phyloP scores from a whole-genome alignment of 306 rosid species.

The Sicyos edulis region DNA sequence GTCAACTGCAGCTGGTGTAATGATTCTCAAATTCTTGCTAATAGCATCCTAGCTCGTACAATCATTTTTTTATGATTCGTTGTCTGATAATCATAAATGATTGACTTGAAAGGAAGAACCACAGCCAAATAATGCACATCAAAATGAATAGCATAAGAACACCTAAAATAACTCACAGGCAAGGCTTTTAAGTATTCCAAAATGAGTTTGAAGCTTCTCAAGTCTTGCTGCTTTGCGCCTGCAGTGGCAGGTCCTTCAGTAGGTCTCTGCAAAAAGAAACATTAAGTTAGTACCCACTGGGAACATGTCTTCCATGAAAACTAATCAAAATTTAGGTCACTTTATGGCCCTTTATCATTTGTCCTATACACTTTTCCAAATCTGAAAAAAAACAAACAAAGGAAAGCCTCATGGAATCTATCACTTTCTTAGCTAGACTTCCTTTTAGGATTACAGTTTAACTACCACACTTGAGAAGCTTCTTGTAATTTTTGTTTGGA shows the following conservation, averaged over 20 bases:
- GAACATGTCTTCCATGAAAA: neutral
- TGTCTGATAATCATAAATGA: neutral
- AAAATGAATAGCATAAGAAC: slow-evolving; percentile 16
- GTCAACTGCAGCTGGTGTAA: slow-evolving; percentile 1
- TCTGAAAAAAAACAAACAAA: neutral
- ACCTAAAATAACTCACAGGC: slow-evolving; percentile 53
- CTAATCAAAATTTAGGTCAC: neutral
- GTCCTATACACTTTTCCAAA: neutral
- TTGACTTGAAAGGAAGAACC: slow-evolving; percentile 15
- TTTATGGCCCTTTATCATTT: neutral
- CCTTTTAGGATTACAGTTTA: too few species aligned
- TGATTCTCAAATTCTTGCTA: neutral
- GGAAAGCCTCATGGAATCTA: too few species aligned
- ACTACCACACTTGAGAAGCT: too few species aligned
- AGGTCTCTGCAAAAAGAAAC: slow-evolving; percentile 56
- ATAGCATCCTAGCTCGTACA: neutral
- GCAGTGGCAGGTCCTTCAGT: slow-evolving; percentile 44
- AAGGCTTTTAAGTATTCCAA: slow-evolving; percentile 89
- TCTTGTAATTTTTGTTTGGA: too few species aligned
- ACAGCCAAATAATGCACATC: neutral
- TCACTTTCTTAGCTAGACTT: too few species aligned
- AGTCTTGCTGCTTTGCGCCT: slow-evolving; percentile 54
- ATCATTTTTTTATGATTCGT: neutral
- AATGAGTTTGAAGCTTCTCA: slow-evolving; percentile 84
- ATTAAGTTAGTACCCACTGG: slow-evolving; percentile 27